Evolutionary conservation across 345 rosid species (phyloP), one percentile per base, ranked within the genome.

Genomic region (Sonneratia alba): DNA sequence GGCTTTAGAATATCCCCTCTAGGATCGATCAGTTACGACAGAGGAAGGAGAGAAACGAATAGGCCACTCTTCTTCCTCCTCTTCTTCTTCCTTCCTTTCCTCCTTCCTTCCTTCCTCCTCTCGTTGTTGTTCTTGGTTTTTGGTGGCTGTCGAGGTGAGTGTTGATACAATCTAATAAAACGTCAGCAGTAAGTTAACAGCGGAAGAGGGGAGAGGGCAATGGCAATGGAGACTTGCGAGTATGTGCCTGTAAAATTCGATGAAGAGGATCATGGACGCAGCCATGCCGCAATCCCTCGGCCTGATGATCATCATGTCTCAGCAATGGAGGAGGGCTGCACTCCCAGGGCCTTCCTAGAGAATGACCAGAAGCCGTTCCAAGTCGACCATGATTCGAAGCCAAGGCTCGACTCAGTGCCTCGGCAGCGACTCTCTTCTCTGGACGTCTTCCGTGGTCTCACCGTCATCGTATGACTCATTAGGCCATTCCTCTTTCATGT

Each of bases 401-500:
- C 38, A 11, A 13, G 66, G 32, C 15, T 34, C 13, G 19, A 13
- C 66, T 9, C 37, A 38, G 45, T 11, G 45, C 38, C 68, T 37
- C 66, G 16, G 7, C 53, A 51, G n/a, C 74, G 74, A 11, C 69
- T 72, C 19, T 57, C 67, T 48, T 72, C 74, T 62, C 74, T 72
- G 45, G 74, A 72, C 19, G 74, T 72, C 57, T 72, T 72, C 66
- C 74, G 74, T 7, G 74, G 74, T 3, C 74, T 72, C 69, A 72
- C 74, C 47, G 74, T 72, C 74, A 22, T 67, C 16, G 74, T 72
- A 72, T 38, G 66, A 15, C 38, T 37, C 56, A 15, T 70, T 56
- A 38, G 7, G 32, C 12, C 45, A n/a, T 36, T 11, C 6, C 19
- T 32, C n/a, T 69, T 24, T 59, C 34, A 7, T 24, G 36, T 8